phyloP scores from a whole-genome alignment of 768 basidiomycete genomes.

The Kwoniella europaea region DNA sequence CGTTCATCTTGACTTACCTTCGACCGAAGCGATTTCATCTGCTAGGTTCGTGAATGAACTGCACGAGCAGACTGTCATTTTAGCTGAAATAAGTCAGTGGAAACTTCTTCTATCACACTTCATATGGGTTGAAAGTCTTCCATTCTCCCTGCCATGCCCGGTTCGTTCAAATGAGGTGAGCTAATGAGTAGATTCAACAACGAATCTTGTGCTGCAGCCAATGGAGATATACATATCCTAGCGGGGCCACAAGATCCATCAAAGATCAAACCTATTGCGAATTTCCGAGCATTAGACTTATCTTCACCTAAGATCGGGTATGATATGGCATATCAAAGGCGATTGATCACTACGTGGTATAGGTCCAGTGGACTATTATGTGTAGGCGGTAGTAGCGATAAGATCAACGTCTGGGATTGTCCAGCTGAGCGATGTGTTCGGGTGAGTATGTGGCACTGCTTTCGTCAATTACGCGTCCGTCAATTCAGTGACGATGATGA shows the following conservation, averaged over 20 bases:
- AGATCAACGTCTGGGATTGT: constrained; percentile 51
- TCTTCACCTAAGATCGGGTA: neutral
- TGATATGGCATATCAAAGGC: constrained; percentile 4
- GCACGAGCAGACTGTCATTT: constrained; percentile 37
- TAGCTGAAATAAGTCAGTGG: constrained; percentile 48
- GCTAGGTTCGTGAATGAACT: constrained; percentile 52
- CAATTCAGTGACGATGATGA: too few relatives aligned
- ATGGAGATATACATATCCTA: constrained; percentile 49
- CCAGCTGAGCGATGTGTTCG: constrained; percentile 44
- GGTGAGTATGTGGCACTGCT: constrained; percentile 28
- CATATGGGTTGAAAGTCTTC: too few relatives aligned
- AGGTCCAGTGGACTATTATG: constrained; percentile 40
- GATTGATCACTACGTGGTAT: constrained; percentile 42
- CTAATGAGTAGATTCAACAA: too few relatives aligned
- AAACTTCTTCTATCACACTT: neutral
- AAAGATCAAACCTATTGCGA: constrained; percentile 36
- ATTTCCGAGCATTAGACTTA: constrained; percentile 43
- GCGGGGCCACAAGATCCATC: constrained; percentile 32
- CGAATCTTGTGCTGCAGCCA: constrained; percentile 21
- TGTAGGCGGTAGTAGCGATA: constrained; percentile 36
- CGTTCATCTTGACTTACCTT: constrained; percentile 33
- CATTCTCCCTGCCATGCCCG: neutral
- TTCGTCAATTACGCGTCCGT: neutral
- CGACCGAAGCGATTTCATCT: constrained; percentile 26
- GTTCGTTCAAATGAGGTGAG: too few relatives aligned